Evolutionary conservation across 306 rosid genomes (phyloP), one percentile per base, ranked within the genome.

Genomic region (Citrullus colocynthis): DNA sequence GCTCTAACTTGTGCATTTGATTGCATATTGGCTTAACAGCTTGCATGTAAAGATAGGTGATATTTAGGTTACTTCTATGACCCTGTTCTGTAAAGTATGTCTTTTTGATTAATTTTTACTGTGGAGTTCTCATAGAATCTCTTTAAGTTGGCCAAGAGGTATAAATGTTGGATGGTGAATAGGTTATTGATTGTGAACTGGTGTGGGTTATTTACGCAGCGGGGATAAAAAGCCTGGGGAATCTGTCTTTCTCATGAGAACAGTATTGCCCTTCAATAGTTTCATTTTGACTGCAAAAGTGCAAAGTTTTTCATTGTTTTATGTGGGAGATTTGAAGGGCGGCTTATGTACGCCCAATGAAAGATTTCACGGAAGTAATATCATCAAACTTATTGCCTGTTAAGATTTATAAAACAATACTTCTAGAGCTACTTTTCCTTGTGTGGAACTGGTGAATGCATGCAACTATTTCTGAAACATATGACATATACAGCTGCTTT

Each of bases 11-110:
- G 36, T 57, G 61, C 83, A 45, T 9, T 75, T 62, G 34, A 12
- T 78, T 51, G 52, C n/a, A 37, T 67, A 17, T 56, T 74, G 62
- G 62, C 52, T 49, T 52, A 28, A 52, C 32, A 16, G 77, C 10
- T 30, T 74, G 62, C 62, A 32, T 74, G 5, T 52, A 52, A 72
- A 16, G 30, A 17, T 32, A 52, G 62, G 52, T 32, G 32, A 30
- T 51, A 74, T 52, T 17, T 74, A 74, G 62, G 77, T 73, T 73
- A 49, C 77, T 54, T 73, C 24, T 48, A 28, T 71, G 58, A 71
- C 57, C 55, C 76, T 71, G 42, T 45, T 45, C 57, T 45, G 54
- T 42, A 42, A 42, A 21, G 7, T 44, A 69, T 6, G n/a, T 70
- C 61, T 73, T 73, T 54, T 73, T 30, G 7, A 51, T 51, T 51